These are phyloP conservation scores for Trichoderma gamsii DNA, from an alignment of 495 filamentous ascomycete genomes.

Conservation along the genomic window DNA sequence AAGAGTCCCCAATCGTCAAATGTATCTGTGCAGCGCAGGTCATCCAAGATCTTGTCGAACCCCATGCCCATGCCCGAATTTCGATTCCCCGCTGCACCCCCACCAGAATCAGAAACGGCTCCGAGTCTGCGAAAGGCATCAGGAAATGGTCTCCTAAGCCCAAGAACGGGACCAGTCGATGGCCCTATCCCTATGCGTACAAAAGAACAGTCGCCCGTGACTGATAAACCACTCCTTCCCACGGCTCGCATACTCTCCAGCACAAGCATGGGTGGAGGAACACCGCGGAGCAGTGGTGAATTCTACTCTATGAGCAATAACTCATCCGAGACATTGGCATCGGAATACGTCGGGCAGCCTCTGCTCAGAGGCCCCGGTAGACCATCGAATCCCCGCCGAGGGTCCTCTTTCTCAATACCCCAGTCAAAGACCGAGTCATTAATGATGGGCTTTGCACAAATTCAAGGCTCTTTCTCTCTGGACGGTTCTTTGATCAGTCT, in stretches of 20 bases:
- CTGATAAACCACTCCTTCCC: conserved; percentile 50
- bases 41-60: conserved; percentile 36
- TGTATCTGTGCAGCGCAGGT: conserved; percentile 17
- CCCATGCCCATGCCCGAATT: conserved; percentile 56
- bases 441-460: conserved; percentile 97
- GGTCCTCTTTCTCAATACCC: conserved; percentile 51
- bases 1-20: conserved; percentile 31
- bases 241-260: conserved; percentile 65
- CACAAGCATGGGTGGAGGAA: conserved; percentile 55
- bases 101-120: conserved; percentile 30
- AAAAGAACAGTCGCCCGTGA: conserved; percentile 37
- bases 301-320: conserved; percentile 92
- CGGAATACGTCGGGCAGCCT: conserved; percentile 74
- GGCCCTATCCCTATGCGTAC: conserved; percentile 23
- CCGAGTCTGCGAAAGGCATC: conserved; percentile 20
- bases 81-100: conserved; percentile 58
- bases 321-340: conserved; percentile 86
- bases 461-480: conserved; percentile 85
- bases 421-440: conserved; percentile 58
- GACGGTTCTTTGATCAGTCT: conserved; percentile 90
- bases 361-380: conserved; percentile 37
- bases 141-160: conserved; percentile 30
- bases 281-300: conserved; percentile 84
- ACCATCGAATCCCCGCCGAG: conserved; percentile 54
- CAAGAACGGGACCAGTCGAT: conserved; percentile 26